These are phyloP conservation scores for Elaeis oleifera DNA, from an alignment of 202 grass and related monocot species.

Conservation along the genomic window DNA sequence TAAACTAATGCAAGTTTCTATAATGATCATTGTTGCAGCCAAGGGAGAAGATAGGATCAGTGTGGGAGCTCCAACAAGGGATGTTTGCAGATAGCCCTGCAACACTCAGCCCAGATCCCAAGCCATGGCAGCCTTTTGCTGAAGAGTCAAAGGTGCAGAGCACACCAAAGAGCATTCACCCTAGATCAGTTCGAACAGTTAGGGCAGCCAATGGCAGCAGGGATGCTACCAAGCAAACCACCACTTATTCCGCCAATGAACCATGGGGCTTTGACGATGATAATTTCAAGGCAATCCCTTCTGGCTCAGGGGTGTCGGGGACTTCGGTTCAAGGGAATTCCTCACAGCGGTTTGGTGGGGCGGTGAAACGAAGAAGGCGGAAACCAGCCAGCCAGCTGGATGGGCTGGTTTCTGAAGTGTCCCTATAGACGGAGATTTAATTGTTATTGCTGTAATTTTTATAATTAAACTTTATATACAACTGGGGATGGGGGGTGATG, in stretches of 20 bases:
- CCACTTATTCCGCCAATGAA: constrained; percentile 15
- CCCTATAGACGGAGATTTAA: too few relatives aligned
- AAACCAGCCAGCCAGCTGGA: constrained; percentile 38
- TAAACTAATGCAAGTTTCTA: too few relatives aligned
- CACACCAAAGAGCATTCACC: constrained; percentile 32
- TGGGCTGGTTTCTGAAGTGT: constrained; percentile 52
- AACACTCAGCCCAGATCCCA: constrained; percentile 33
- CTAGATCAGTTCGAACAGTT: constrained; percentile 10
- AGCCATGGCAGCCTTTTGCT: constrained; percentile 46
- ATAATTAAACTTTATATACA: too few relatives aligned
- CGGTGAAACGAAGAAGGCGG: constrained; percentile 21
- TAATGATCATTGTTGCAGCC: constrained; percentile 26
- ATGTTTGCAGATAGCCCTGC: constrained; percentile 36
- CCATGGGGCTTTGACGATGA: constrained; percentile 36
- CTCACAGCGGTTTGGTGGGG: constrained; percentile 38
- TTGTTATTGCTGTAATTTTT: too few relatives aligned
- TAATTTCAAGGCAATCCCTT: constrained; percentile 29
- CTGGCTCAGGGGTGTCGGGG: constrained; percentile 26
- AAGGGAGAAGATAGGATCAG: constrained; percentile 58
- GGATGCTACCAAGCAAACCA: constrained; percentile 21
- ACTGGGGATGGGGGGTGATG: too few relatives aligned
- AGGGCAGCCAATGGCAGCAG: constrained; percentile 26
- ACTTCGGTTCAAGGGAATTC: constrained; percentile 25
- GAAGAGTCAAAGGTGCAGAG: constrained; percentile 32
- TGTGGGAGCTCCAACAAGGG: constrained; percentile 59